Base-by-base conservation (phyloP, 2,329 filamentous ascomycete genomes). In the Venturia asperata region DNA sequence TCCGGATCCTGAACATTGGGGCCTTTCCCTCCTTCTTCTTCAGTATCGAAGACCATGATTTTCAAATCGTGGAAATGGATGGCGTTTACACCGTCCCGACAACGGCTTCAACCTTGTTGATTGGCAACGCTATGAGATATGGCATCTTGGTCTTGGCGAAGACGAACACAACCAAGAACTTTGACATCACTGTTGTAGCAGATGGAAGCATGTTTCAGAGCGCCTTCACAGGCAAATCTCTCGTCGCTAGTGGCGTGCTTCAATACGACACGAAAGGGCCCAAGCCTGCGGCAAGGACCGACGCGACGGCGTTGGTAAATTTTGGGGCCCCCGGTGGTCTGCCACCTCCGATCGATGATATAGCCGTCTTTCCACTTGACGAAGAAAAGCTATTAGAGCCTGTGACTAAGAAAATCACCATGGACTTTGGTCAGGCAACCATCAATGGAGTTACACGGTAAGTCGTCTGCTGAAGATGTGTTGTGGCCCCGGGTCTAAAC, bases 1-100 rank as follows among this genome's bases (percentile, higher is more conserved):
- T 91, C 61, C 83, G 88, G 15, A 39, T 63, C 13, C 21, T 89
- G 67, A 90, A 91, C 67, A 82, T 87, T 6, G 88, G 86, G 13
- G 87, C 85, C 0, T 89, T 90, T 70, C 87, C 87, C 2, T 85
- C 86, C 71, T 88, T 91, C 67, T 87, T 91, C 70, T 81, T 91
- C 41, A 85, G 84, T 70, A 80, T 91, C 61, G 88, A 91, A 68
- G 83, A 84, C 61, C 88, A 91, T 69, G 77, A 76, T 19, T 84
- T 88, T 72, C 78, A 77, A 43, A 77, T 91, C 56, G 85, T 88
- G 11, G 88, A 91, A 71, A 85, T 88, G 0, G 88, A 91, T 70
- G 88, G 88, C 19, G 85, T 86, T 1, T 83, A 85, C 47, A 83
- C 89, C 0, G 79, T 85, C 66, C 85, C 87, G 0, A 76, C 78